Evolutionary conservation across 371 early-diverging fungal species (phyloP).

Genomic region (Mortierella sp.): DNA sequence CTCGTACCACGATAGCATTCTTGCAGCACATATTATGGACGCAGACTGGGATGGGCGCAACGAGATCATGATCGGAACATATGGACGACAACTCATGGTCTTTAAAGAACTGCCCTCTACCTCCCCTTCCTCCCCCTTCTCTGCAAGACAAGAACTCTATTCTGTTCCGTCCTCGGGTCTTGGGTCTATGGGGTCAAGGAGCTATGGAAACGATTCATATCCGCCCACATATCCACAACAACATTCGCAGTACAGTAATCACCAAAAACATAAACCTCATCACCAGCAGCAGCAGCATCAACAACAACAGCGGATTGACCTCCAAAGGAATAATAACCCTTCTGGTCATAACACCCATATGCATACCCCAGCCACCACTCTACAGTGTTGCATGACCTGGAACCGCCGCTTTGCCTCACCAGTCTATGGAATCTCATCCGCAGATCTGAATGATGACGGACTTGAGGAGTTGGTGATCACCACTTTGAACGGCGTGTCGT

Average conservation of each 20-base stretch:
- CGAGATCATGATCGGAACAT: slow-evolving; percentile 80
- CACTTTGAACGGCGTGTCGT: slow-evolving; percentile 74
- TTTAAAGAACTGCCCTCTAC: slow-evolving; percentile 75
- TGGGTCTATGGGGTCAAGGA: not conserved
- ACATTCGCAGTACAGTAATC: not conserved
- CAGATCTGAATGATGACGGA: slow-evolving; percentile 79
- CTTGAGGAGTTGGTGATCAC: slow-evolving; percentile 76
- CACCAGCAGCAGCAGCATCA: not conserved
- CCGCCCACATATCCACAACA: not conserved
- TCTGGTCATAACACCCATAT: not conserved
- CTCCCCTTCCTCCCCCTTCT: too few relatives aligned
- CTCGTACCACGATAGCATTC: slow-evolving; percentile 71
- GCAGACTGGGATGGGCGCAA: slow-evolving; percentile 79
- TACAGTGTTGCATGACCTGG: slow-evolving; percentile 70
- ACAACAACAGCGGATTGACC: not conserved
- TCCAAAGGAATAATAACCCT: not conserved
- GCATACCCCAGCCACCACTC: not conserved
- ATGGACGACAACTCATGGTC: slow-evolving; percentile 77
- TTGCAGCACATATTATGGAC: slow-evolving; percentile 79
- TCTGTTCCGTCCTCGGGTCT: not conserved
- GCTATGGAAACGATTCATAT: not conserved
- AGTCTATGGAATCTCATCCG: slow-evolving; percentile 72
- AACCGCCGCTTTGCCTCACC: slow-evolving; percentile 78
- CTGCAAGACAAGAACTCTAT: slow-evolving; percentile 17
- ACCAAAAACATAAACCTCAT: not conserved